Percentiles rank a stretch among this genome's conserved stretches.
Evolutionary conservation across 2,329 filamentous ascomycete genomes (phyloP).

Genomic region (Salinomyces thailandicus): DNA sequence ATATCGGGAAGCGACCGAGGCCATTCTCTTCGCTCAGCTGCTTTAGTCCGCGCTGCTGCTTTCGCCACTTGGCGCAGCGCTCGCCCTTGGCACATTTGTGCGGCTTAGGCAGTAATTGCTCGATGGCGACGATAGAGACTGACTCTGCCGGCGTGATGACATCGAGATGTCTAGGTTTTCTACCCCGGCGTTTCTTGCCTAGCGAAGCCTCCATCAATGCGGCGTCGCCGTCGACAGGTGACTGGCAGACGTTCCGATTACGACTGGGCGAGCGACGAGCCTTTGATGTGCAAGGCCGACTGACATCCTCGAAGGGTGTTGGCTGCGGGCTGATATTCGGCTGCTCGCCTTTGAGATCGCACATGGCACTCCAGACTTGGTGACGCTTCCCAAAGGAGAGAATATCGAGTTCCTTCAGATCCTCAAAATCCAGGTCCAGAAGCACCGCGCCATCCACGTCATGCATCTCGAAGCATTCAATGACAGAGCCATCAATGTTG

Average conservation of each 20-base stretch:
- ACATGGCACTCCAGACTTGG: conserved; percentile 70
- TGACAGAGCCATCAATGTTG: conserved; percentile 64
- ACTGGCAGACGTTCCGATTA: conserved; percentile 10
- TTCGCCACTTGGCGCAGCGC: conserved; percentile 70
- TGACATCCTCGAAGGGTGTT: conserved; percentile 40
- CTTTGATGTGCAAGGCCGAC: conserved; percentile 32
- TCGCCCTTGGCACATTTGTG: conserved; percentile 81
- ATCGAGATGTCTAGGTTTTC: conserved; percentile 43
- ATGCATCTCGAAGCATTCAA: conserved; percentile 79
- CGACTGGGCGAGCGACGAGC: conserved; percentile 17
- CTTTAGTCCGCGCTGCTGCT: conserved; percentile 66
- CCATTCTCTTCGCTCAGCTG: conserved; percentile 62
- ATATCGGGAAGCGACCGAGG: conserved; percentile 46
- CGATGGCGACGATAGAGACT: conserved; percentile 83
- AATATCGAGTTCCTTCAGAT: conserved; percentile 71
- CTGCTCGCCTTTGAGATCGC: conserved; percentile 48
- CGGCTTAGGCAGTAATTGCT: conserved; percentile 74
- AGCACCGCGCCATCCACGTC: conserved; percentile 85
- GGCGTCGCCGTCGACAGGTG: conserved; percentile 17
- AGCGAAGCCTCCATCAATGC: conserved; percentile 26
- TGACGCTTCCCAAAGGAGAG: conserved; percentile 72
- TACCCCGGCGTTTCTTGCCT: conserved; percentile 30
- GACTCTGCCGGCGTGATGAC: conserved; percentile 69
- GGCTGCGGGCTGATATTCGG: conserved; percentile 32
- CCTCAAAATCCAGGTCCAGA: conserved; percentile 84